Evolutionary conservation across 441 rosid genomes (phyloP), one percentile per base, ranked within the genome.

Genomic region (Kokia cookei): DNA sequence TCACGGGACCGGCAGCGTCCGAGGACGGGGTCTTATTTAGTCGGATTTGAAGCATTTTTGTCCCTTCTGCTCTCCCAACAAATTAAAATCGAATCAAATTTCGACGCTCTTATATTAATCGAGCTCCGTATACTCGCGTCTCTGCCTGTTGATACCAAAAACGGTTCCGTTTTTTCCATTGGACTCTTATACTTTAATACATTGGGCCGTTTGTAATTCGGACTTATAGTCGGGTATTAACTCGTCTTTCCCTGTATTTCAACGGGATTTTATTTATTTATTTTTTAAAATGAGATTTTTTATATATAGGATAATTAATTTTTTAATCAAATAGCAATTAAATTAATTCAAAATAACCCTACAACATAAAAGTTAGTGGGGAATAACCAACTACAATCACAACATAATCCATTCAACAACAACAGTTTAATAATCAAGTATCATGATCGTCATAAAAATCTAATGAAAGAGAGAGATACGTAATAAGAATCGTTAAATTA

Each of bases 41-140:
- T 76, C 97, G 82, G 77, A 94, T 94, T 78, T 92, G 95, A 75
- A 92, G 91, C 97, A 92, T 92, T 75, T 48, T 72, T 54, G 8
- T 72, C 17, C 51, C 65, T 26, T 60, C 57, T 5, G 14, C 62
- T 53, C 48, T 11, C 17, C 62, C n/a, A 17, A 47, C 13, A 66
- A 66, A 26, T 22, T n/a, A 64, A 65, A 66, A 66, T 24, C 22
- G 9, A 14, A 66, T 13, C 4, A 26, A 48, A 26, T 22, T 57
- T 57, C 29, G 32, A 10, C 61, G 32, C 61, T 55, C 60, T 24
- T 22, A 22, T 10, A 17, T 22, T 5, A 24, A 57, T 57, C 14
- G 14, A 22, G 5, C 13, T 53, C 37, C 24, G 24, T 50, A 5
- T 4, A 50, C 1, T 2, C 17, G 50, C 50, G 50, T 22, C 27